These are phyloP conservation scores for Salicornia ramosissima DNA, from an alignment of 148 eudicot genomes.

Conservation along the genomic window DNA sequence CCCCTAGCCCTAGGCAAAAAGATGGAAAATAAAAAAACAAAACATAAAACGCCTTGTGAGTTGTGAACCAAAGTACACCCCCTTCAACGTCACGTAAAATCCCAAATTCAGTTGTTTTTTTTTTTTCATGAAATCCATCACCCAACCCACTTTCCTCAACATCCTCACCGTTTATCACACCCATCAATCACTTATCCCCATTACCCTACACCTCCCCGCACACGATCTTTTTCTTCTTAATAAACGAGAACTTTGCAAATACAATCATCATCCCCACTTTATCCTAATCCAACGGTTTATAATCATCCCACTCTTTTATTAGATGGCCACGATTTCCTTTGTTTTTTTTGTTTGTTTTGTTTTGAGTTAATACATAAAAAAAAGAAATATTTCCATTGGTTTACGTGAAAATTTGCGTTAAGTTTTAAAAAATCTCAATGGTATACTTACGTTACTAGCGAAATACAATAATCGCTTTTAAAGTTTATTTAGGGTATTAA, in stretches of 20 bases:
- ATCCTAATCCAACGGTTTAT: constrained; percentile 5
- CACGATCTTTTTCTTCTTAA: not conserved
- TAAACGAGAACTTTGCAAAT: not conserved
- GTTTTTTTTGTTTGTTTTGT: too few relatives aligned
- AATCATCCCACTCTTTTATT: not conserved
- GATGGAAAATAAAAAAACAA: too few relatives aligned
- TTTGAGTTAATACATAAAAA: too few relatives aligned
- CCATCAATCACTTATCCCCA: not conserved
- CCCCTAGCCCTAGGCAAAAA: too few relatives aligned
- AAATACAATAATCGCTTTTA: too few relatives aligned
- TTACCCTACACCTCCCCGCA: not conserved
- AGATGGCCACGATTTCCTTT: too few relatives aligned
- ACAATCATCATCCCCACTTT: not conserved
- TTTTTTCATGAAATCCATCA: constrained; percentile 4
- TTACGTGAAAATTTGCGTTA: too few relatives aligned
- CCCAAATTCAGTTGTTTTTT: not conserved
- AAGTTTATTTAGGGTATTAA: too few relatives aligned
- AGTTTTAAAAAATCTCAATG: too few relatives aligned
- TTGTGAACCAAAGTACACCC: not conserved
- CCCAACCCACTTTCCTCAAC: not conserved
- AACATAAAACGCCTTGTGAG: too few relatives aligned
- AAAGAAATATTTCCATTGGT: too few relatives aligned
- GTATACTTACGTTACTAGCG: too few relatives aligned
- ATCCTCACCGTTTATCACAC: constrained; percentile 1
- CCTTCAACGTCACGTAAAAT: constrained; percentile 13